Base-by-base conservation (phyloP, 2,329 filamentous ascomycete species). In the Amesomyces nigricolor region DNA sequence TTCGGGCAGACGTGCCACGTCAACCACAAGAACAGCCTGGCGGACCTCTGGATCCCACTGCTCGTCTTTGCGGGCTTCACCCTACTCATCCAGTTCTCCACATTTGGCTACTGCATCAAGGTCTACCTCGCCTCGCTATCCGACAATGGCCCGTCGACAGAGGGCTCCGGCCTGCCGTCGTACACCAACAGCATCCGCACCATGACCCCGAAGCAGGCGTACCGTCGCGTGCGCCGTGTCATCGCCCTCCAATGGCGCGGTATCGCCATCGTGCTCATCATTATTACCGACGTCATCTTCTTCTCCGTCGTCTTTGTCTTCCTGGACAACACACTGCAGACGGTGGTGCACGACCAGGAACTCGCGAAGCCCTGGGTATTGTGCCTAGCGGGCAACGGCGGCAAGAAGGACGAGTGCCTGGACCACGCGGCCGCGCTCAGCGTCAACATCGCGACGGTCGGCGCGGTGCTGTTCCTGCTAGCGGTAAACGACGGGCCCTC, bases 231-330 rank as follows among this genome's bases (percentile, higher is more conserved):
- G 38, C 85, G 85, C 61, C 87, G 91, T 62, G 91, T 97, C 16
- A 81, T 99, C 38, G 84, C 88, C 68, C 81, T 97, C 4, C 94
- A 99, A 71, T 99, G 94, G 94, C 83, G 92, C 63, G 92, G 91
- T 44, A 92, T 96, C 58, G 82, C 85, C 43, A 89, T 97, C 58
- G 91, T 96, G 13, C 76, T 95, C 51, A 87, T 96, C 68, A 95
- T 97, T 63, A 81, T 96, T 56, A 81, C 83, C 57, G 91, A 97
- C 68, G 90, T 97, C 59, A 85, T 96, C 65, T 96, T 96, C 78
- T 96, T 97, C 72, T 86, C 91, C 2, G 78, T 96, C 45, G 81
- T 96, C 53, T 97, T 97, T 68, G 86, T 97, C 47, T 89, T 89
- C 68, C 81, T 96, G 66, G 88, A 95, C 71, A 86, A 86, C 63